Evolutionary conservation across 1,284 basidiomycete genomes (phyloP).

Genomic region (Puccinia novopanici): DNA sequence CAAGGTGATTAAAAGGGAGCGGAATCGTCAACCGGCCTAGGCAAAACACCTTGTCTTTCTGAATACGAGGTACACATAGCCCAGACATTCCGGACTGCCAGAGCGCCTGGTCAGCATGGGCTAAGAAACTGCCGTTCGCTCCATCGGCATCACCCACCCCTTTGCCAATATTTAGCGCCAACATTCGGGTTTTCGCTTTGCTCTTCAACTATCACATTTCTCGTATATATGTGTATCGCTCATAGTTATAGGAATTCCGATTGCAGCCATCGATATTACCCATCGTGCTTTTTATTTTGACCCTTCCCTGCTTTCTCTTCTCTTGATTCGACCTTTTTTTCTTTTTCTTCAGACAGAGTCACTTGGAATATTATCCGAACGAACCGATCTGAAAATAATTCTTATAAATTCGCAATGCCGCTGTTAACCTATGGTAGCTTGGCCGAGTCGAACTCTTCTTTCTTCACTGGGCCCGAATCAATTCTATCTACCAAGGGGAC

Average conservation of each 20-base stretch:
- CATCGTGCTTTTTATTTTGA: background rate
- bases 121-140: background rate
- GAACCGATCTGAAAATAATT: background rate
- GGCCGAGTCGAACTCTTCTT: slow-evolving; percentile 25
- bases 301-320: background rate
- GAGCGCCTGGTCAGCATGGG: slow-evolving; percentile 8
- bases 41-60: background rate
- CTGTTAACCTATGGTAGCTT: slow-evolving; percentile 30
- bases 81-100: background rate
- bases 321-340: slow-evolving; percentile 10
- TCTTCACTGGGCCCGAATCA: slow-evolving; percentile 1
- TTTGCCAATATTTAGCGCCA: background rate
- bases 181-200: background rate
- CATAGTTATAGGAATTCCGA: background rate
- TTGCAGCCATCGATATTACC: background rate
- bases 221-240: background rate
- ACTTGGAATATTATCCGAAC: background rate
- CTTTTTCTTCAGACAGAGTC: background rate
- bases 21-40: background rate
- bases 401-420: slow-evolving; percentile 7
- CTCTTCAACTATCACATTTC: background rate
- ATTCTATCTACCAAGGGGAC: slow-evolving; percentile 53
- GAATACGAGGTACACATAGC: background rate
- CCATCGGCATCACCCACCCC: background rate
- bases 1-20: too few relatives aligned